A percentile compares a stretch with the other conserved stretches of the same genome.
Conservation (phyloP, 1,284 basidiomycete genomes). For the Neolentinus lepideus region DNA sequence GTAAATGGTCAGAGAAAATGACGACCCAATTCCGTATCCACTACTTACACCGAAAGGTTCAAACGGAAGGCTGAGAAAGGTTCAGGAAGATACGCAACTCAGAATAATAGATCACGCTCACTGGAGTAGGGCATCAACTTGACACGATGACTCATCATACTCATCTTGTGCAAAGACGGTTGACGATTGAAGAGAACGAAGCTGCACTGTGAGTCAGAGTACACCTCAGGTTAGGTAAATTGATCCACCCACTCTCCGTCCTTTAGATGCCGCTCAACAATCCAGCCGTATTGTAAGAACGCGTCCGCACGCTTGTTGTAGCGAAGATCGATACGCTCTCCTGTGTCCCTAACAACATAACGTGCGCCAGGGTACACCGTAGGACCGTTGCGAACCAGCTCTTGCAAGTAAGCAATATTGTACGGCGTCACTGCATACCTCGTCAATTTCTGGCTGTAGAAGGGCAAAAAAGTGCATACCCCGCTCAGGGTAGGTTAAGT, state of each 20-base stretch:
- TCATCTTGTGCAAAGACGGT: constrained; percentile 99
- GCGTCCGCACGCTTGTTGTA: constrained; percentile 99
- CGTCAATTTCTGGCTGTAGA: constrained; percentile 7
- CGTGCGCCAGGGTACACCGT: constrained; percentile 94
- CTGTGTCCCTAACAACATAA: constrained; percentile 97
- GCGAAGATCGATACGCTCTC: constrained; percentile 94
- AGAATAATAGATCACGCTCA: constrained; percentile 34
- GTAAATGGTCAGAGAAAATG: constrained; percentile 11
- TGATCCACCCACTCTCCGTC: constrained; percentile 82
- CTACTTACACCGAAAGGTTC: constrained; percentile 91
- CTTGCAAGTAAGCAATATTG: constrained; percentile 93
- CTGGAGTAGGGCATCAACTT: constrained; percentile 98
- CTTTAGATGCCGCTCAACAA: constrained; percentile 96
- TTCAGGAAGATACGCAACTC: constrained; percentile 11
- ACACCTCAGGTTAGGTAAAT: background rate
- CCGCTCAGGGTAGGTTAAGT: constrained; percentile 95
- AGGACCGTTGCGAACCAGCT: constrained; percentile 95
- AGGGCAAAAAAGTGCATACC: constrained; percentile 38
- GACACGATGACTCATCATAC: constrained; percentile 99
- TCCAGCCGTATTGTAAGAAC: constrained; percentile 97
- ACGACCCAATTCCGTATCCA: background rate
- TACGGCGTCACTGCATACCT: constrained; percentile 81
- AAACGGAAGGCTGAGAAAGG: constrained; percentile 77
- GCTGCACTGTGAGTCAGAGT: constrained; percentile 29
- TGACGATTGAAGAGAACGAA: constrained; percentile 98